Conservation (phyloP, 257 asterid species). For the Ehretia macrophylla region DNA sequence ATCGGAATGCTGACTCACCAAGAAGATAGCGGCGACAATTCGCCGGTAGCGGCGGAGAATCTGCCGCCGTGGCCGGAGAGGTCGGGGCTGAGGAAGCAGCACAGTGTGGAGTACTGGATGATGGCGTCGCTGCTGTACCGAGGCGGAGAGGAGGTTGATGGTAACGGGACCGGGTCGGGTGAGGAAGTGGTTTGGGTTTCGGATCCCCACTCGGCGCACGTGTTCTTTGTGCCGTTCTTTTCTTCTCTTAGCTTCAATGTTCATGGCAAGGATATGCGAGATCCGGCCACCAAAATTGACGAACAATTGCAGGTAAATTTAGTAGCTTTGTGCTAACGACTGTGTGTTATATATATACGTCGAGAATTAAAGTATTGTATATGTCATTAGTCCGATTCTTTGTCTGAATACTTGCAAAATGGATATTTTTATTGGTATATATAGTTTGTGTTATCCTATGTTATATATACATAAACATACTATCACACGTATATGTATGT, state of each 20-base stretch:
- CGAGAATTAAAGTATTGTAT: too few species aligned
- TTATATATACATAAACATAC: too few species aligned
- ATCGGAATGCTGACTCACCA: slow-evolving; percentile 33
- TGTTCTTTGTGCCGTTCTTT: slow-evolving; percentile 84
- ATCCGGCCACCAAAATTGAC: slow-evolving; percentile 48
- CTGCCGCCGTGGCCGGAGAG: slow-evolving; percentile 40
- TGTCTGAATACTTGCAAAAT: too few species aligned
- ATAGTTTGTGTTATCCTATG: too few species aligned
- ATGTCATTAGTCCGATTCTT: too few species aligned
- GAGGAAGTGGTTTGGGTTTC: slow-evolving; percentile 68
- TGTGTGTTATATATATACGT: too few species aligned
- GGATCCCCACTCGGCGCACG: slow-evolving; percentile 73
- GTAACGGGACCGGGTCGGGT: slow-evolving; percentile 8
- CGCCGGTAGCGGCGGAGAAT: slow-evolving; percentile 29
- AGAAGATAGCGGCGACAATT: slow-evolving; percentile 5
- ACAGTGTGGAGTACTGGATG: slow-evolving; percentile 58
- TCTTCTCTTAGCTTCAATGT: slow-evolving; percentile 75
- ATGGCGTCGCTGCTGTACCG: slow-evolving; percentile 42
- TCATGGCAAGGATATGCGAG: slow-evolving; percentile 56
- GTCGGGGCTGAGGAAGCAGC: slow-evolving; percentile 43
- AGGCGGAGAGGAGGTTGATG: slow-evolving; percentile 16
- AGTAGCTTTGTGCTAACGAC: background rate
- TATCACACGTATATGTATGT: too few species aligned
- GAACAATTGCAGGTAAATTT: slow-evolving; percentile 73
- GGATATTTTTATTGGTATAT: too few species aligned